Evolutionary conservation across 2,329 filamentous ascomycete genomes (phyloP).

Genomic region (Beauveria bassiana): DNA sequence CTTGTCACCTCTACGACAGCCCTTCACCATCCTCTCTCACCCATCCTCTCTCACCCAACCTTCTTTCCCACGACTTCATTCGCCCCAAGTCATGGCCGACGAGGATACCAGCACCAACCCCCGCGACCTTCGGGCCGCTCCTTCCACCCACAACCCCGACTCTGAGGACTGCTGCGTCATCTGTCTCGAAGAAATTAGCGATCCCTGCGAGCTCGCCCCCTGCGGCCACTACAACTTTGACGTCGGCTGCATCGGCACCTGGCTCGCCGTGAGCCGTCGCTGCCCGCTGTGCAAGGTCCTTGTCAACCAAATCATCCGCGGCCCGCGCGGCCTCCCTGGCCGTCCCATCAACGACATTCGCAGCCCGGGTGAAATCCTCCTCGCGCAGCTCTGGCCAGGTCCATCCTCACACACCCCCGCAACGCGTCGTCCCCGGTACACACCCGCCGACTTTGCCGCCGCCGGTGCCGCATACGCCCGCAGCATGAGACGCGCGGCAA

Average conservation of each 20-base stretch:
- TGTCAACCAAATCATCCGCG: constrained; percentile 56
- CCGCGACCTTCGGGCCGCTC: too few species aligned
- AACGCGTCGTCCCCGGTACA: too few species aligned
- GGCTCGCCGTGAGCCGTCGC: constrained; percentile 63
- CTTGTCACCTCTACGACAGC: too few species aligned
- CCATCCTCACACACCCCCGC: too few species aligned
- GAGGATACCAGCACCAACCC: neutral
- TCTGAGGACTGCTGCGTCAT: constrained; percentile 62
- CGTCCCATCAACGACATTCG: neutral
- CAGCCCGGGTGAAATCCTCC: neutral
- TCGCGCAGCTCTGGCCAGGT: neutral
- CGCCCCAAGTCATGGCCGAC: neutral
- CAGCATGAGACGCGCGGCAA: too few species aligned
- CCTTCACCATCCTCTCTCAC: too few species aligned
- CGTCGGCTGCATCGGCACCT: constrained; percentile 74
- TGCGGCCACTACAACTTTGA: constrained; percentile 80
- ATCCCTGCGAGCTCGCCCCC: constrained; percentile 63
- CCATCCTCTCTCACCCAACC: too few species aligned
- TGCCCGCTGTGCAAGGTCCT: constrained; percentile 71
- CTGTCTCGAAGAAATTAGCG: constrained; percentile 69
- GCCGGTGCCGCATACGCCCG: neutral
- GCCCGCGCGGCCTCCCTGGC: constrained; percentile 31
- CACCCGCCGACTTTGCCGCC: too few species aligned
- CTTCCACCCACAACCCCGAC: too few species aligned
- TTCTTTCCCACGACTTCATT: too few species aligned